phyloP scores from a whole-genome alignment of 73 alveolate genomes.

The Tetrahymena borealis region DNA sequence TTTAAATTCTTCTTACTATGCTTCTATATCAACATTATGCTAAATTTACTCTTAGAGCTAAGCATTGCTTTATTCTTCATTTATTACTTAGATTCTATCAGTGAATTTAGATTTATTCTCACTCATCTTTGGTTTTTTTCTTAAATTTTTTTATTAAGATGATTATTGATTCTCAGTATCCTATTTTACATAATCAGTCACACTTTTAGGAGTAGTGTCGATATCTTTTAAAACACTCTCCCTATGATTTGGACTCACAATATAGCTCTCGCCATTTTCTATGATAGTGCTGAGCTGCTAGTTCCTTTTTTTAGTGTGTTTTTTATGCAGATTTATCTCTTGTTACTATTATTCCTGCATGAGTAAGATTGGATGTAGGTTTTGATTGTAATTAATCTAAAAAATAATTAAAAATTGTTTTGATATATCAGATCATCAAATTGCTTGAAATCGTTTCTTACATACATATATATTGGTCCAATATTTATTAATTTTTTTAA shows the following conservation, averaged over 20 bases:
- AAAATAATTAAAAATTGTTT: neutral
- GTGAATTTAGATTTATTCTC: neutral
- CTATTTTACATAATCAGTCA: neutral
- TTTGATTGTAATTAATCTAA: too few relatives aligned
- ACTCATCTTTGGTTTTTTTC: neutral
- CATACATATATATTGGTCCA: too few relatives aligned
- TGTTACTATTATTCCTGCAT: neutral
- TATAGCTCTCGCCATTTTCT: neutral
- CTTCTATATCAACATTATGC: too few relatives aligned
- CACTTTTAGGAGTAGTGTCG: neutral
- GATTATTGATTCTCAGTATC: neutral
- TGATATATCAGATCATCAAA: neutral
- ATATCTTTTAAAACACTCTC: neutral
- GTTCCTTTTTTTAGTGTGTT: neutral
- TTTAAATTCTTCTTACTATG: too few relatives aligned
- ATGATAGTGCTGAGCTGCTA: neutral
- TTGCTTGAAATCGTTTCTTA: too few relatives aligned
- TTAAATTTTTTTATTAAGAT: neutral
- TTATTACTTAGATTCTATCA: too few relatives aligned
- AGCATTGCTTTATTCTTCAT: too few relatives aligned
- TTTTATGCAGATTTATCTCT: neutral
- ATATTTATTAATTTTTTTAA: too few relatives aligned
- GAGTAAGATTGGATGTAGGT: too few relatives aligned
- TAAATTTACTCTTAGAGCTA: too few relatives aligned
- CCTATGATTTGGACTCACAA: neutral